Percentiles rank a stretch among this genome's conserved stretches.
phyloP scores from a whole-genome alignment of 257 asterid genomes.

The Marsdenia floribunda region DNA sequence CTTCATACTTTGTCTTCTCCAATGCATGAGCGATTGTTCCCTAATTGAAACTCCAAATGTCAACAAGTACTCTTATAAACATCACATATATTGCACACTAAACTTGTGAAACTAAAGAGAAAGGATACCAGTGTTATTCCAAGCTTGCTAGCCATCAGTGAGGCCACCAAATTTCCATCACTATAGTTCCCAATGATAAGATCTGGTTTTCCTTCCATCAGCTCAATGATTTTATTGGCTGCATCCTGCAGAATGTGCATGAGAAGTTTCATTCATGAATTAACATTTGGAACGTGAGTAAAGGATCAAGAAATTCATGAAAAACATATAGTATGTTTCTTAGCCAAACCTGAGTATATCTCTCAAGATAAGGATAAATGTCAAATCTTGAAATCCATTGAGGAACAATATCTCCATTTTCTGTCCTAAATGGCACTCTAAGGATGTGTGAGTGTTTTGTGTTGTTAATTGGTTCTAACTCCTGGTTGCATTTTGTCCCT shows the following conservation, averaged over 20 bases:
- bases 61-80: slow-evolving; percentile 1
- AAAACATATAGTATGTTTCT: background rate
- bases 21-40: slow-evolving; percentile 95
- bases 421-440: slow-evolving; percentile 78
- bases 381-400: slow-evolving; percentile 94
- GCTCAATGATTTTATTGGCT: slow-evolving; percentile 49
- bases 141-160: slow-evolving; percentile 92
- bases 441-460: slow-evolving; percentile 88
- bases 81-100: background rate
- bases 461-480: slow-evolving; percentile 60
- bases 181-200: slow-evolving; percentile 79
- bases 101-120: background rate
- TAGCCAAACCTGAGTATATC: slow-evolving; percentile 55
- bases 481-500: slow-evolving; percentile 81
- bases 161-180: slow-evolving; percentile 91
- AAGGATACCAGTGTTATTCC: slow-evolving; percentile 68
- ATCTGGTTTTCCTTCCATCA: slow-evolving; percentile 93
- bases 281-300: background rate
- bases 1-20: slow-evolving; percentile 94
- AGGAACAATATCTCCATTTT: slow-evolving; percentile 58
- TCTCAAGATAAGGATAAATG: slow-evolving; percentile 83
- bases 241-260: slow-evolving; percentile 47
- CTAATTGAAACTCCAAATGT: slow-evolving; percentile 27
- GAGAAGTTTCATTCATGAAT: background rate
- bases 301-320: background rate